These are phyloP conservation scores for Diutina scorzettiae DNA, from an alignment of 1,139 yeast genomes.

Conservation along the genomic window DNA sequence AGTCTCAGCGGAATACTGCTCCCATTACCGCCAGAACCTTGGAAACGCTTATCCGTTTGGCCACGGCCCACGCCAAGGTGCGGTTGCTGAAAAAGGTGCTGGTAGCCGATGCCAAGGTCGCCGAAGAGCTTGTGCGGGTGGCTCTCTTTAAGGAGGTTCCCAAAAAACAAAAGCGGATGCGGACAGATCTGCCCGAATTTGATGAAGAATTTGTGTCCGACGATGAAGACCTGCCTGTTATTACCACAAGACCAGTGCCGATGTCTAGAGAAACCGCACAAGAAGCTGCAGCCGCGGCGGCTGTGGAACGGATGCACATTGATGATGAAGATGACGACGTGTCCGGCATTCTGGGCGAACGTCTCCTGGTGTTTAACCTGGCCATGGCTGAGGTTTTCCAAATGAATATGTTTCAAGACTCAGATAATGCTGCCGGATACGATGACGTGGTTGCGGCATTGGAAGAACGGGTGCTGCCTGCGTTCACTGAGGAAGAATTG, in stretches of 20 bases:
- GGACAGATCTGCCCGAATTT: constrained; percentile 13
- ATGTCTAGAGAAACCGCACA: constrained; percentile 8
- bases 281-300: constrained; percentile 13
- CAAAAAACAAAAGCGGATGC: constrained; percentile 22
- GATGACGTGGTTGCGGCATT: constrained; percentile 31
- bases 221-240: constrained; percentile 8
- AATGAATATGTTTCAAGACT: constrained; percentile 25
- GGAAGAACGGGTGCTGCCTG: constrained; percentile 30
- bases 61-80: constrained; percentile 96
- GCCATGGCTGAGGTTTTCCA: constrained; percentile 31
- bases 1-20: constrained; percentile 67
- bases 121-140: constrained; percentile 73
- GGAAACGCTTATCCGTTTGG: constrained; percentile 87
- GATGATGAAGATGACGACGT: constrained; percentile 12
- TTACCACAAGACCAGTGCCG: constrained; percentile 7
- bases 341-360: constrained; percentile 30
- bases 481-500: constrained; percentile 39
- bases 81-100: constrained; percentile 69
- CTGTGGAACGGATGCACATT: constrained; percentile 17
- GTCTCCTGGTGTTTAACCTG: constrained; percentile 33
- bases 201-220: constrained; percentile 11
- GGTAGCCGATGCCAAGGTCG: constrained; percentile 71
- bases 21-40: constrained; percentile 98
- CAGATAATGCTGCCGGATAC: constrained; percentile 30
- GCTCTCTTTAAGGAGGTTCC: constrained; percentile 75